These are phyloP conservation scores for Hemileccinum rubropunctum DNA, from an alignment of 768 basidiomycete genomes.

Conservation along the genomic window DNA sequence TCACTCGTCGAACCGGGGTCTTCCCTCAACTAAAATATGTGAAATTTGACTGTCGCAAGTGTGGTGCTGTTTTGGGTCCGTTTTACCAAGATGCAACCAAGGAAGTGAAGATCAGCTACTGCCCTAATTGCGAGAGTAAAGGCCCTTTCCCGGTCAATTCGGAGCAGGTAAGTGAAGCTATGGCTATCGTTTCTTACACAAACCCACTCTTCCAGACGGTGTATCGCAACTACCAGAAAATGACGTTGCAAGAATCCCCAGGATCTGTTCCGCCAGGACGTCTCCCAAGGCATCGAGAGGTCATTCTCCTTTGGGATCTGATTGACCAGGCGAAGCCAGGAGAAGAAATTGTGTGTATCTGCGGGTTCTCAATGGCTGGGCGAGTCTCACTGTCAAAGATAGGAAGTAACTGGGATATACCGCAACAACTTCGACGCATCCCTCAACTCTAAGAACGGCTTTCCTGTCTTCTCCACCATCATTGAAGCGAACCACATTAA, in stretches of 20 bases:
- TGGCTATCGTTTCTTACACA: neutral
- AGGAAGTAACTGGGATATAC: slow-evolving; percentile 98
- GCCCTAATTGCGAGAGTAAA: slow-evolving; percentile 89
- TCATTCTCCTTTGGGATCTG: slow-evolving; percentile 95
- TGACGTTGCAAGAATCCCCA: slow-evolving; percentile 97
- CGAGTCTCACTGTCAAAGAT: slow-evolving; percentile 10
- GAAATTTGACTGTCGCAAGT: slow-evolving; percentile 97
- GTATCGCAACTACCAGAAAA: slow-evolving; percentile 97
- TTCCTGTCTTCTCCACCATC: slow-evolving; percentile 98
- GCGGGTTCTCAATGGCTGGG: neutral
- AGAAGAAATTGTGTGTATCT: slow-evolving; percentile 83
- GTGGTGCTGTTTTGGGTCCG: slow-evolving; percentile 89
- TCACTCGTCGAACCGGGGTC: slow-evolving; percentile 91
- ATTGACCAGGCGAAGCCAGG: slow-evolving; percentile 98
- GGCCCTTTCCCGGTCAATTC: slow-evolving; percentile 97
- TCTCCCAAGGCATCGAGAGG: slow-evolving; percentile 93
- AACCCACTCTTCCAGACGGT: slow-evolving; percentile 65
- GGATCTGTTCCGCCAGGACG: slow-evolving; percentile 98
- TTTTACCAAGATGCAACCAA: slow-evolving; percentile 97
- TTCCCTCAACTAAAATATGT: slow-evolving; percentile 99
- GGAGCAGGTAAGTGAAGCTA: slow-evolving; percentile 66
- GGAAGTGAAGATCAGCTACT: slow-evolving; percentile 93
- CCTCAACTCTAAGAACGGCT: slow-evolving; percentile 97
- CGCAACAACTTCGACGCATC: slow-evolving; percentile 99
- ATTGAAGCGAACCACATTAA: slow-evolving; percentile 98